Evolutionary conservation across 2,329 filamentous ascomycete species (phyloP), one percentile per base, ranked within the genome.

Genomic region (Penicillium psychrosexuale): DNA sequence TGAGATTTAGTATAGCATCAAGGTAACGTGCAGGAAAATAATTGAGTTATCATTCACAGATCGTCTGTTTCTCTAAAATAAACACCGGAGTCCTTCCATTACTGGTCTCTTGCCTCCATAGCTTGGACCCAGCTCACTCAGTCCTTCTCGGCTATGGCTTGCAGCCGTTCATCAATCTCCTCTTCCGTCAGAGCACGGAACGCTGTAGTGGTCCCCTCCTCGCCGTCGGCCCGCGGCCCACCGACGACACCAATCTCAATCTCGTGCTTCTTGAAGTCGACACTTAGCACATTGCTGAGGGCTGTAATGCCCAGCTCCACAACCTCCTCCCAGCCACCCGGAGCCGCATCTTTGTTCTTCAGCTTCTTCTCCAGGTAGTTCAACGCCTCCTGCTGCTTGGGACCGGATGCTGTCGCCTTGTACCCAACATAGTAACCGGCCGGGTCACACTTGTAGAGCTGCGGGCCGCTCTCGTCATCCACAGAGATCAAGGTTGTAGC

Each of bases 281-380:
- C 96, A 77, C 93, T 97, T 62, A 99, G 83, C 57, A 99, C 92
- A 34, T 90, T 96, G 84, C 92, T 96, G 75, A 99, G 80, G 7
- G 94, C 93, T 42, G 91, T 90, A 75, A 99, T 99, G 56, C 90
- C 94, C 68, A 97, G 82, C 81, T 99, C 94, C 47, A 99, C 93
- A 46, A 99, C 94, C 58, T 99, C 94, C 76, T 96, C 90, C 94
- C 94, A 99, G 71, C 80, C 87, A 58, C 94, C 94, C 55, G 94
- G 89, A 34, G 93, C 94, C 68, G 84, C 82, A 70, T 97, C 92
- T 86, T 97, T 97, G 86, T 96, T 97, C 82, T 97, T 96, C 76
- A 99, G 86, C 84, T 97, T 97, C 87, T 97, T 97, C 84, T 99
- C 94, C 56, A 99, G 82, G 75, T 96, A 91, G 78, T 99, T 99